Base-by-base conservation (phyloP, 805 yeast species). In the Saccharomycopsis synnaedendra region DNA sequence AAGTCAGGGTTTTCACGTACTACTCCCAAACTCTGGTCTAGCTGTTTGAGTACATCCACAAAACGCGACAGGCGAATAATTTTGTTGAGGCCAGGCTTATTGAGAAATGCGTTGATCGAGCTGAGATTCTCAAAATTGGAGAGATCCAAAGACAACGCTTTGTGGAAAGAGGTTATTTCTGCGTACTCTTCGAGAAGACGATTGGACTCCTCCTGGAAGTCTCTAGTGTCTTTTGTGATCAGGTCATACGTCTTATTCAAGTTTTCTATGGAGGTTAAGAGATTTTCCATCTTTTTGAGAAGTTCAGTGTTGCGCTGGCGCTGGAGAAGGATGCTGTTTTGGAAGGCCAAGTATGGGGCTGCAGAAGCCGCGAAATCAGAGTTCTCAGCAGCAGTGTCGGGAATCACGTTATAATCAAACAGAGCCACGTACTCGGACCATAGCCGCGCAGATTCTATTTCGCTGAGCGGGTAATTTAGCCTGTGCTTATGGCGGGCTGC, bases 101-200 rank as follows among this genome's bases (percentile, higher is more conserved):
- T 82, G 52, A 90, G 71, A 39, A 72, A 70, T 48, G 78, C 73
- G 36, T 85, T 81, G 39, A 86, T 80, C 3, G 74, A 66, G 46
- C 87, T 95, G 46, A 90, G 66, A 27, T 76, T 69, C 54, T 83
- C 88, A 60, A 86, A 89, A 46, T 78, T 70, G 19, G 67, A 61
- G 48, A 90, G 68, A 43, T 75, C 71, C 1, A 56, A 45, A 19
- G 71, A 66, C 29, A 86, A 61, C 3, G 73, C 75, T 0, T 59
- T 56, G 32, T 73, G 67, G 38, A 78, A 64, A 1, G 54, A 52
- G 19, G 64, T 64, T 45, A 75, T 67, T 9, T 65, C 64, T 1
- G 61, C 59, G 43, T 80, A 75, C 47, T 72, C 71, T 1, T 60
- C 60, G 44, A 80, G 65, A 47, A 82, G 65, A 7, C 65, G 58